Evolutionary conservation across 2,329 filamentous ascomycete species (phyloP).

Genomic region (Teratosphaeria gauchensis): DNA sequence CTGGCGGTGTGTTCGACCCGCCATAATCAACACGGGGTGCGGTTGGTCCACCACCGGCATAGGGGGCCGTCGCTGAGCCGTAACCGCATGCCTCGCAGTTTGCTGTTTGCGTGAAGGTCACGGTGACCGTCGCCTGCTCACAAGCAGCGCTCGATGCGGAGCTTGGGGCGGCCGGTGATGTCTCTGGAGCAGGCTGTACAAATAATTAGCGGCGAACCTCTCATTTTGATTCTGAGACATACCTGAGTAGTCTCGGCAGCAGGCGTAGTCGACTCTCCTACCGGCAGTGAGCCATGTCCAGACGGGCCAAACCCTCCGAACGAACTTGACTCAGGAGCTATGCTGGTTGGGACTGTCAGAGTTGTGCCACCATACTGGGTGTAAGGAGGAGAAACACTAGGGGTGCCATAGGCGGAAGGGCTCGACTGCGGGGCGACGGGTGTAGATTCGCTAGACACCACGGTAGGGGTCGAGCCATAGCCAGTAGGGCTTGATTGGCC

Average conservation of each 20-base stretch:
- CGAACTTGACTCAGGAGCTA: neutral
- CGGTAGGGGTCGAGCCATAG: neutral
- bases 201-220: neutral
- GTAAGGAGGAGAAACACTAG: neutral
- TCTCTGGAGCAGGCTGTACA: neutral
- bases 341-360: neutral
- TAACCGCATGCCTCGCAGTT: neutral
- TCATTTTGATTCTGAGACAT: neutral
- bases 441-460: neutral
- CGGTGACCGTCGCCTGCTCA: neutral
- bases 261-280: neutral
- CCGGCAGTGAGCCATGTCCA: neutral
- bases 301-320: neutral
- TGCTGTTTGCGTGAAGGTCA: neutral
- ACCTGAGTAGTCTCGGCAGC: neutral
- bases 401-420: neutral
- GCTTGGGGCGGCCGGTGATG: neutral
- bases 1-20: neutral
- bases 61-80: neutral
- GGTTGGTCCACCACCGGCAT: neutral
- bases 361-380: neutral
- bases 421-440: neutral
- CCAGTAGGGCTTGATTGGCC: neutral
- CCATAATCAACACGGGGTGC: neutral
- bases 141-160: neutral